These are phyloP conservation scores for Yamadazyma taylorii DNA, from an alignment of 1,139 yeast species.

Conservation along the genomic window DNA sequence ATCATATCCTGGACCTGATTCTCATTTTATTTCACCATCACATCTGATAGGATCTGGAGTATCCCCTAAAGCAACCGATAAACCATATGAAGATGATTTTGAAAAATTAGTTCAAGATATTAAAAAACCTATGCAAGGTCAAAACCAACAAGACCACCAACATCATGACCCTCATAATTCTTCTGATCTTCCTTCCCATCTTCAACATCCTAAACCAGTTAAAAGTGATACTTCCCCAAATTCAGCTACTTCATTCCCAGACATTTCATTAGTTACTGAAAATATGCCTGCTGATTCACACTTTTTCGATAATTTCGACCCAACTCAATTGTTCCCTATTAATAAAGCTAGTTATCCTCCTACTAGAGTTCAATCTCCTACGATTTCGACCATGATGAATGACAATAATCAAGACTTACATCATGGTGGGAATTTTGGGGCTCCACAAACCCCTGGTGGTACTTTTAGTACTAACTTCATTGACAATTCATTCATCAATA, in stretches of 20 bases:
- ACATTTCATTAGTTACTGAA: slow-evolving; percentile 49
- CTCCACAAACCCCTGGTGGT: slow-evolving; percentile 36
- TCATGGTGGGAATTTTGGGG: slow-evolving; percentile 7
- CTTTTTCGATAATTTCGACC: slow-evolving; percentile 49
- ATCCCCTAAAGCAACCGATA: slow-evolving; percentile 30
- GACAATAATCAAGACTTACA: slow-evolving; percentile 11
- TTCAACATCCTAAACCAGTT: slow-evolving; percentile 8
- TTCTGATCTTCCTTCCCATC: slow-evolving; percentile 3
- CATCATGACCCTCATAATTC: slow-evolving; percentile 3
- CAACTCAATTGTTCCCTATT: slow-evolving; percentile 49
- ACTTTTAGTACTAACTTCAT: slow-evolving; percentile 42
- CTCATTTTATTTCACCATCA: slow-evolving; percentile 16
- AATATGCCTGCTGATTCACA: slow-evolving; percentile 39
- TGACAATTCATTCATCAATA: slow-evolving; percentile 44
- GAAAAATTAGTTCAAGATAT: slow-evolving; percentile 36
- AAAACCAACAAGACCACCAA: slow-evolving; percentile 3
- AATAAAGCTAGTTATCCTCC: slow-evolving; percentile 33
- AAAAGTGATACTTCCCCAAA: slow-evolving; percentile 36
- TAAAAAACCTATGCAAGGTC: slow-evolving; percentile 16
- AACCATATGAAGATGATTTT: slow-evolving; percentile 17
- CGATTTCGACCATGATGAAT: slow-evolving; percentile 8
- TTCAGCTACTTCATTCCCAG: slow-evolving; percentile 46
- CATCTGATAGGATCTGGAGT: slow-evolving; percentile 26
- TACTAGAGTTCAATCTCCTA: slow-evolving; percentile 37
- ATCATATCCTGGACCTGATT: slow-evolving; percentile 4